Evolutionary conservation across 1,284 basidiomycete species (phyloP), one percentile per base, ranked within the genome.

Genomic region (Coniferiporia weirii): DNA sequence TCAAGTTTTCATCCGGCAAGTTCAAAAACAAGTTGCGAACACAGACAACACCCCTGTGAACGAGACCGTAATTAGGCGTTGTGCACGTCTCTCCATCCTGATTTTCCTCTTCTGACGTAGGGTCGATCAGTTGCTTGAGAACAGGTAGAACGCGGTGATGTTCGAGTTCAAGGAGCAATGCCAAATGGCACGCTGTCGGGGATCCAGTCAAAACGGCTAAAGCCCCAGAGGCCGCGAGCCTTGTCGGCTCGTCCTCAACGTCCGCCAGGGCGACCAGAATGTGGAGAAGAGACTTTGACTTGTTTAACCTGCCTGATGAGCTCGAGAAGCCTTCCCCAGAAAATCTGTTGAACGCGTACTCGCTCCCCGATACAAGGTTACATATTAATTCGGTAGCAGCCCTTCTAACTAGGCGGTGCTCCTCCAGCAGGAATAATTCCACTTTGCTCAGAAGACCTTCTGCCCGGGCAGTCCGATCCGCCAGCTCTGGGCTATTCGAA

Each of bases 361-460:
- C 88, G 20, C 86, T 89, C 2, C 87, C 87, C 12, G 79, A 83
- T 47, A 94, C 80, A 27, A 99, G 79, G 72, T 99, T 99, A 78
- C 95, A 98, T 1, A 95, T 76, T n/a, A 98, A 81, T 72, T 99
- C 94, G 56, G 87, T 87, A 0, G 93, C 85, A 0, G 96, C 95
- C 59, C 96, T 79, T 17, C 93, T 83, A 51, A 96, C 78, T 64
- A 98, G 79, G 0, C 72, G 73, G 69, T 98, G 89, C 57, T 95
- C 91, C 66, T 93, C 90, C 36, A 96, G 73, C 68, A 98, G 79
- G 20, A 93, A 70, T n/a, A 91, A 79, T 68, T 96, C 93, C 6
- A 92, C 76, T 61, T 83, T 85, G 67, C 77, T 77, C 52, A 93
- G 67, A 20, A 95, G 69, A 2, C 83, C 82, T n/a, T 83, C 78